Conservation (phyloP, 148 eudicot species). For the Rhododendron mucronatum region DNA sequence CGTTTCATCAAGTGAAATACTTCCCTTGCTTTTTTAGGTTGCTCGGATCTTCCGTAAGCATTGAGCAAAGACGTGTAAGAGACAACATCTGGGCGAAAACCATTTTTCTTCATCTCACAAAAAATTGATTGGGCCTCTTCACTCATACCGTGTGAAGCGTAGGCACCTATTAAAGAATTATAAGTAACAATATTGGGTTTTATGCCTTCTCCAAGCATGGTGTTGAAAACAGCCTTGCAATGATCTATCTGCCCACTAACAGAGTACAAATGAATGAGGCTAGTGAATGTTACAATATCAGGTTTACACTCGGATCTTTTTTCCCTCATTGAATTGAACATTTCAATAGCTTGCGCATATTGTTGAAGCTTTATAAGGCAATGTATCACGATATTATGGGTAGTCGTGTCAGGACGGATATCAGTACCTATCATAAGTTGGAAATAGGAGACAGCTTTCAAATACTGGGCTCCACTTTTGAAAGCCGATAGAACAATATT, state of each 20-base stretch:
- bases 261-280: slow-evolving; percentile 93
- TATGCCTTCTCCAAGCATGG: slow-evolving; percentile 78
- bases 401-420: slow-evolving; percentile 73
- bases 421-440: slow-evolving; percentile 89
- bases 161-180: slow-evolving; percentile 78
- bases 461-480: slow-evolving; percentile 78
- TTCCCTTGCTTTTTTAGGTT: slow-evolving; percentile 72
- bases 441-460: slow-evolving; percentile 85
- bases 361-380: slow-evolving; percentile 74
- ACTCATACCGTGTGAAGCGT: slow-evolving; percentile 76
- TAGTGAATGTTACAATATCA: slow-evolving; percentile 84
- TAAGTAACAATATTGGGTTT: slow-evolving; percentile 80
- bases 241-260: slow-evolving; percentile 71
- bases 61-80: slow-evolving; percentile 87
- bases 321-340: slow-evolving; percentile 80
- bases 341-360: slow-evolving; percentile 53
- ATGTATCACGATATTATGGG: slow-evolving; percentile 72
- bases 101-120: slow-evolving; percentile 50
- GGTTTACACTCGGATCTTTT: slow-evolving; percentile 60
- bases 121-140: slow-evolving; percentile 61
- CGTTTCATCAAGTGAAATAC: slow-evolving; percentile 59
- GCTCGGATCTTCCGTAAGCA: slow-evolving; percentile 86
- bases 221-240: slow-evolving; percentile 69
- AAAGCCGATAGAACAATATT: slow-evolving; percentile 84
- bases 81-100: slow-evolving; percentile 71